Conservation (phyloP, 2,329 filamentous ascomycete genomes). For the Exophiala aquamarina region DNA sequence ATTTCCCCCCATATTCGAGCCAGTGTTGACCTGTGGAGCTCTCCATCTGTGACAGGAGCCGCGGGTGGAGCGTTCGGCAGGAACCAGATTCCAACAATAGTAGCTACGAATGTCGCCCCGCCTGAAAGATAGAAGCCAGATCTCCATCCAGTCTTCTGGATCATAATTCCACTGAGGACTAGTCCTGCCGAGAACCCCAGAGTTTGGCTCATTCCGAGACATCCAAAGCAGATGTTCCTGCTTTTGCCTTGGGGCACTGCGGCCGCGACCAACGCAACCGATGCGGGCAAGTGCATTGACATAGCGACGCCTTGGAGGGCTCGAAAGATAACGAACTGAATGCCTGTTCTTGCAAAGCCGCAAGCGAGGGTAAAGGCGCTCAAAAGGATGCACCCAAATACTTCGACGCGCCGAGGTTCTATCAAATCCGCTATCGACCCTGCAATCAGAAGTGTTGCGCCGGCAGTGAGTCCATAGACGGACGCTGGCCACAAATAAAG, state of each 20-base stretch:
- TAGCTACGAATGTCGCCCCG: conserved; percentile 39
- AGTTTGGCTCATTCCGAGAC: conserved; percentile 51
- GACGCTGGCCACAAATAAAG: conserved; percentile 34
- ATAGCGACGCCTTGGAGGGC: conserved; percentile 47
- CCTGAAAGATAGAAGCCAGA: conserved; percentile 52
- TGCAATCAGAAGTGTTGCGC: conserved; percentile 49
- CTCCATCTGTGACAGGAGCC: too few species aligned
- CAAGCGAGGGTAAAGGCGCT: conserved; percentile 46
- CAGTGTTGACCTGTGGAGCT: too few species aligned
- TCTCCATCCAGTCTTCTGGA: conserved; percentile 52
- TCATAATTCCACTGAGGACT: conserved; percentile 50
- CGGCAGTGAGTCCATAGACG: conserved; percentile 43
- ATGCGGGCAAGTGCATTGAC: conserved; percentile 50
- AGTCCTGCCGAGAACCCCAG: conserved; percentile 55
- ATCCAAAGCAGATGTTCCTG: conserved; percentile 54
- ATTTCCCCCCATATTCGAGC: conserved; percentile 35
- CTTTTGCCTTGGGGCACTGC: conserved; percentile 47
- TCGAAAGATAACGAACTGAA: conserved; percentile 49
- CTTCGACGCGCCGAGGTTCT: conserved; percentile 47
- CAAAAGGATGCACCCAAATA: conserved; percentile 47
- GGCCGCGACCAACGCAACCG: conserved; percentile 50
- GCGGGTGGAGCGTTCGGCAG: conserved; percentile 35
- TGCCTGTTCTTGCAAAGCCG: conserved; percentile 40
- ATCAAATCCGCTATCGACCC: conserved; percentile 54
- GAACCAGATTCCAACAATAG: conserved; percentile 34